These are phyloP conservation scores for Salix viminalis DNA, from an alignment of 345 rosid species.

Conservation along the genomic window DNA sequence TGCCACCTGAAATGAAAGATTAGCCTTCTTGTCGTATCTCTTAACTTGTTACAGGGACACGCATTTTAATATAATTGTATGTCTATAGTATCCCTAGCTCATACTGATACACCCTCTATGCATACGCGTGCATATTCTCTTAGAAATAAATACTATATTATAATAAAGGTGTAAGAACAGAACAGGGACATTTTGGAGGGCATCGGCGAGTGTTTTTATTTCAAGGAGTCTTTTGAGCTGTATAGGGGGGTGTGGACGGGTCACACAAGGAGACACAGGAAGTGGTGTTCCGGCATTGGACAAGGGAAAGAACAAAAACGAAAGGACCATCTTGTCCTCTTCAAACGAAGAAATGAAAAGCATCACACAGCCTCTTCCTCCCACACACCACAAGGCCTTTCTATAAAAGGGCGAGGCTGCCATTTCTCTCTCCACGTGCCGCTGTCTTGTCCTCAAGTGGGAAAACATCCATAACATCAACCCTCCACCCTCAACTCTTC, in stretches of 20 bases:
- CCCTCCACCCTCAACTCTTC: slow-evolving; percentile 7
- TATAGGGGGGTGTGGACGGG: slow-evolving; percentile 16
- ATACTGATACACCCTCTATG: too few relatives aligned
- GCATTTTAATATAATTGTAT: neutral
- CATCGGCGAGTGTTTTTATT: too few relatives aligned
- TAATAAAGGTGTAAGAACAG: too few relatives aligned
- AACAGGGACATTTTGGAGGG: too few relatives aligned
- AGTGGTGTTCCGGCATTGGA: slow-evolving; percentile 22
- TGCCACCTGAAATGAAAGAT: too few relatives aligned
- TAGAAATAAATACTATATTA: too few relatives aligned
- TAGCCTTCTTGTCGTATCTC: too few relatives aligned
- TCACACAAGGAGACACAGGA: slow-evolving; percentile 40
- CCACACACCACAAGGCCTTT: neutral
- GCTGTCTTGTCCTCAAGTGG: slow-evolving; percentile 45
- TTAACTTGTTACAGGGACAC: neutral
- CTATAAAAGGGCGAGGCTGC: neutral
- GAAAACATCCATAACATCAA: slow-evolving; percentile 32
- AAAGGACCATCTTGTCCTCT: slow-evolving; percentile 59
- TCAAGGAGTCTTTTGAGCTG: too few relatives aligned
- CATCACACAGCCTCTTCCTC: slow-evolving; percentile 8
- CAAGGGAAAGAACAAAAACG: slow-evolving; percentile 38
- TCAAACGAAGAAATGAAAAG: slow-evolving; percentile 28
- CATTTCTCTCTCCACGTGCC: slow-evolving; percentile 46
- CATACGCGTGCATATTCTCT: too few relatives aligned
- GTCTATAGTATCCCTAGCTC: too few relatives aligned